These are phyloP conservation scores for Colletotrichum salicis DNA, from an alignment of 2,329 filamentous ascomycete genomes.

Conservation along the genomic window DNA sequence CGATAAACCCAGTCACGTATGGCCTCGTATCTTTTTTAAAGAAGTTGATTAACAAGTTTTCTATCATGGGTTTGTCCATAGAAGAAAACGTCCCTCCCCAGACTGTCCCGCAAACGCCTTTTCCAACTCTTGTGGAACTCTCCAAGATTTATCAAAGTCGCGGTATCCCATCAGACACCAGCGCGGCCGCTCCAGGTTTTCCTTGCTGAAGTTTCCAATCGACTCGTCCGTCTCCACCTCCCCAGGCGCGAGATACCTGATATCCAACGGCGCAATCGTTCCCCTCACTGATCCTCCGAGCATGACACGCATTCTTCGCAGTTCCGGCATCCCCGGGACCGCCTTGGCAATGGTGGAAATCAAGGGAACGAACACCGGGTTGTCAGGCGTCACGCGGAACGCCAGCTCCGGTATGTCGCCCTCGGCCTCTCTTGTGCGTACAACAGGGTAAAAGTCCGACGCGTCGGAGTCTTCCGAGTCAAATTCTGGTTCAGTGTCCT, in stretches of 20 bases:
- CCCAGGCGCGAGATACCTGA: constrained; percentile 1
- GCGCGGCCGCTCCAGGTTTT: constrained; percentile 3
- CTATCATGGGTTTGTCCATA: not conserved
- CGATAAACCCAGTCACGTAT: too few species aligned
- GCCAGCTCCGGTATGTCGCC: constrained; percentile 2
- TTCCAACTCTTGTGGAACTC: constrained; percentile 7
- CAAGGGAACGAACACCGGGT: constrained; percentile 2
- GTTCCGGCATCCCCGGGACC: not conserved
- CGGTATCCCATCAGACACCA: constrained; percentile 1
- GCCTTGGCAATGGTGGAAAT: constrained; percentile 1
- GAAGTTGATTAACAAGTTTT: too few species aligned
- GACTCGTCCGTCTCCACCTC: not conserved
- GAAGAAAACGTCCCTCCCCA: constrained; percentile 1
- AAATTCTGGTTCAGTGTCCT: too few species aligned
- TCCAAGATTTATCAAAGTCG: constrained; percentile 4
- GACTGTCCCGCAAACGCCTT: constrained; percentile 2
- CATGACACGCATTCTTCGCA: not conserved
- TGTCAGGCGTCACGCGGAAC: constrained; percentile 9
- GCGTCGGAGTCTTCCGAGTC: too few species aligned
- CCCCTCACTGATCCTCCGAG: not conserved
- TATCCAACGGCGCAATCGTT: constrained; percentile 4
- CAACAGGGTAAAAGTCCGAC: not conserved
- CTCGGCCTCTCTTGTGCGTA: constrained; percentile 2
- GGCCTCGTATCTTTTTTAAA: too few species aligned
- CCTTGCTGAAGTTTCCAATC: constrained; percentile 1